These are phyloP conservation scores for Huntiella moniliformis DNA, from an alignment of 2,329 filamentous ascomycete genomes.

Conservation along the genomic window DNA sequence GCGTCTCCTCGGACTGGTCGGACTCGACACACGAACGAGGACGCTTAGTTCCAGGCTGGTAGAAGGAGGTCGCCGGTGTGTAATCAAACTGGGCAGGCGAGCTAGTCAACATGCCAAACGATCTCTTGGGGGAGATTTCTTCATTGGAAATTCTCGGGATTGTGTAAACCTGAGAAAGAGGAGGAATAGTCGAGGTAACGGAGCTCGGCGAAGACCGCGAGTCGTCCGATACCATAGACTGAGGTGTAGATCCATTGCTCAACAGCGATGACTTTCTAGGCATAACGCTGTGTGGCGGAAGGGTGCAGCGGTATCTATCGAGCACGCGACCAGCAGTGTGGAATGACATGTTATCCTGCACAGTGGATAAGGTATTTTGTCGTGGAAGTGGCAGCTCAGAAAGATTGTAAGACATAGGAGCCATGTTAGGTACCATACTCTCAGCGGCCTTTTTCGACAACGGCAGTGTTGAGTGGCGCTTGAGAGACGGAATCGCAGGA, in stretches of 20 bases:
- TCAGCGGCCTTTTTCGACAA: slow-evolving; percentile 32
- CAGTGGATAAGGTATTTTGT: slow-evolving; percentile 38
- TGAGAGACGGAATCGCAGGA: slow-evolving; percentile 15
- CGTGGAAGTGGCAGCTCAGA: slow-evolving; percentile 23
- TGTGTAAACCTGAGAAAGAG: too few species aligned
- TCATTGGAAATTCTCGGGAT: too few species aligned
- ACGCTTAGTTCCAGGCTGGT: too few species aligned
- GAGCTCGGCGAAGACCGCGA: slow-evolving; percentile 25
- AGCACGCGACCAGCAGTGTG: slow-evolving; percentile 17
- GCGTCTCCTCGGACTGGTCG: too few species aligned
- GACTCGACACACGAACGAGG: too few species aligned
- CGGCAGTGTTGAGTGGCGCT: slow-evolving; percentile 23
- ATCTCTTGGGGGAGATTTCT: slow-evolving; percentile 43
- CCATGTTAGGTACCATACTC: slow-evolving; percentile 39
- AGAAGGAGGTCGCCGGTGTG: too few species aligned
- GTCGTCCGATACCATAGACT: slow-evolving; percentile 47
- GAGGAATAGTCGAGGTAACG: too few species aligned
- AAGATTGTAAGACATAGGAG: slow-evolving; percentile 27
- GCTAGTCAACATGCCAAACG: neutral
- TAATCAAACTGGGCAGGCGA: neutral
- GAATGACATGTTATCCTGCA: slow-evolving; percentile 38
- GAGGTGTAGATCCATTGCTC: slow-evolving; percentile 44
- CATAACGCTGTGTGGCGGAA: slow-evolving; percentile 27
- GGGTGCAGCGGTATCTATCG: slow-evolving; percentile 33
- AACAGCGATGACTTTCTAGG: slow-evolving; percentile 29